Conservation (phyloP, 2,329 filamentous ascomycete species). For the Sordariomycetes sp. region DNA sequence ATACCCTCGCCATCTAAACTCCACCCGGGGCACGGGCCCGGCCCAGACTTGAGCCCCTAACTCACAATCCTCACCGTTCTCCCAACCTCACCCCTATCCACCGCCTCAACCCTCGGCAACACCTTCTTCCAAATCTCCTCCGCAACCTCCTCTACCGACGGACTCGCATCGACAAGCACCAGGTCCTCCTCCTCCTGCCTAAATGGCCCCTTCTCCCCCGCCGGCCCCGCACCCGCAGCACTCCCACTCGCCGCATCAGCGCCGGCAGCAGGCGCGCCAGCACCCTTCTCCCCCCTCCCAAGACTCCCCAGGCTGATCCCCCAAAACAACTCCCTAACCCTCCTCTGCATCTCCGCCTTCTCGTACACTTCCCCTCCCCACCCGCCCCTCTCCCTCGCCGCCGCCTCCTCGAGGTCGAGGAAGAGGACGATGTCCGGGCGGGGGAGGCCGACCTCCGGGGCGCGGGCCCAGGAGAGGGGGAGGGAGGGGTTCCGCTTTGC, state of each 20-base stretch:
- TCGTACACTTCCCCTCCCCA: slow-evolving; percentile 89
- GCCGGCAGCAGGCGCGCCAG: no score
- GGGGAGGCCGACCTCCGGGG: slow-evolving; percentile 75
- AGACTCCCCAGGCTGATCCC: slow-evolving; percentile 29
- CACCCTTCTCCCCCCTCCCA: slow-evolving; percentile 17
- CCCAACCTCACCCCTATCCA: slow-evolving; percentile 35
- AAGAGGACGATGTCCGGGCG: slow-evolving; percentile 81
- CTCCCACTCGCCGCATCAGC: slow-evolving; percentile 6
- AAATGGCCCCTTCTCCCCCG: slow-evolving; percentile 17
- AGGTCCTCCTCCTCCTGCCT: slow-evolving; percentile 38
- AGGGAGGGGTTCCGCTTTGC: slow-evolving; percentile 68
- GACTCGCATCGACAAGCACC: slow-evolving; percentile 38
- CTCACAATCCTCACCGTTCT: slow-evolving; percentile 27
- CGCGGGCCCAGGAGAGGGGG: slow-evolving; percentile 65
- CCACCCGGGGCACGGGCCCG: no score
- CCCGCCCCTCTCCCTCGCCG: slow-evolving; percentile 65
- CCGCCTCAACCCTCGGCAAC: slow-evolving; percentile 27
- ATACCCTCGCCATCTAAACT: no score
- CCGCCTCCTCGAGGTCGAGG: slow-evolving; percentile 63
- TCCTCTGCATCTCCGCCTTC: slow-evolving; percentile 65
- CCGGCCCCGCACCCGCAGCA: neutral
- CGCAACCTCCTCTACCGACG: slow-evolving; percentile 40
- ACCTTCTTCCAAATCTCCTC: slow-evolving; percentile 42
- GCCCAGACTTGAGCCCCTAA: neutral
- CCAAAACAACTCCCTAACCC: slow-evolving; percentile 64